Conservation (phyloP, 2,329 filamentous ascomycete genomes). For the Colletotrichum sp. region DNA sequence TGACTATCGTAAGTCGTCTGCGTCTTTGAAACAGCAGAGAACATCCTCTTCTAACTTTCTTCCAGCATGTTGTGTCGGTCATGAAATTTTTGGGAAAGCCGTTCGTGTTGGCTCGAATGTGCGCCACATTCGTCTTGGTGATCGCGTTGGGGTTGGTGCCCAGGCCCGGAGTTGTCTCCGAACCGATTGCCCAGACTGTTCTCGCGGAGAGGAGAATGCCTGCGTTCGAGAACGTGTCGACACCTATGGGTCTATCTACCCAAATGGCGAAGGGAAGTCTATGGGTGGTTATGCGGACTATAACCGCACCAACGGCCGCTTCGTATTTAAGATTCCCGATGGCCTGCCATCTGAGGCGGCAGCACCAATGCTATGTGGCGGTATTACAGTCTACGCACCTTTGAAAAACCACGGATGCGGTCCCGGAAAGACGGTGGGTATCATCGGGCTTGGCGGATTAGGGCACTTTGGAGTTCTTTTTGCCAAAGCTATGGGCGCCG, state of each 20-base stretch:
- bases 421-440: constrained; percentile 71
- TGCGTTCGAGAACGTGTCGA: constrained; percentile 42
- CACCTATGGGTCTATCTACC: constrained; percentile 59
- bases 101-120: constrained; percentile 56
- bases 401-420: constrained; percentile 68
- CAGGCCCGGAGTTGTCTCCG: constrained; percentile 60
- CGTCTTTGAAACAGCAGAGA: background rate
- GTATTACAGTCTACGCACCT: constrained; percentile 71
- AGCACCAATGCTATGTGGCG: constrained; percentile 74
- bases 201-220: constrained; percentile 44
- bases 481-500: constrained; percentile 70
- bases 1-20: constrained; percentile 36
- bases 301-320: constrained; percentile 42
- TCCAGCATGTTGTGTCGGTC: constrained; percentile 59
- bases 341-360: constrained; percentile 42
- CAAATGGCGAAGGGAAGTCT: constrained; percentile 55
- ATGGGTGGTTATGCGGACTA: constrained; percentile 52
- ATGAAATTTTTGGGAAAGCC: constrained; percentile 67
- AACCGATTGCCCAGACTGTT: constrained; percentile 46
- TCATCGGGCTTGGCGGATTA: constrained; percentile 72
- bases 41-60: background rate
- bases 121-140: constrained; percentile 59
- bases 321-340: constrained; percentile 54
- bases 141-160: constrained; percentile 67
- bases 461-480: constrained; percentile 74